Evolutionary conservation across 768 basidiomycete genomes (phyloP), one percentile per base, ranked within the genome.

Genomic region (Suillus cothurnatus): DNA sequence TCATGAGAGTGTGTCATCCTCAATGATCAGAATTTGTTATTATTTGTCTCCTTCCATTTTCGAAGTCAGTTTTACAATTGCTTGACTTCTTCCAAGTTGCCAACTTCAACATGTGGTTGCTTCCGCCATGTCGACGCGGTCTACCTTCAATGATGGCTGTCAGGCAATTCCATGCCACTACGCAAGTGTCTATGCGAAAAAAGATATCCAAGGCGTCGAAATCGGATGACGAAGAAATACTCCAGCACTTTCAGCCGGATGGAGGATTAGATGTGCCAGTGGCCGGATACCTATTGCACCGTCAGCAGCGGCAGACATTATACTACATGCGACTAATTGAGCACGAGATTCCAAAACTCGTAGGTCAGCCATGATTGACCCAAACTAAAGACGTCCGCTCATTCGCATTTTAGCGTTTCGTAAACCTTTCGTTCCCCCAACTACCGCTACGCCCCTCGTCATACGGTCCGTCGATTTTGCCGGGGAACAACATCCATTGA

Each of bases 251-350:
- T 23, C 72, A 69, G 32, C 67, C 69, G 67, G 71, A 71, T 61
- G 64, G 70, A 28, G 72, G 67, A 26, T 84, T 90, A 66, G 94
- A 95, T 73, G 81, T 89, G 41, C 84, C 91, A 17, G 82, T 88
- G 32, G 80, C 82, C 28, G 93, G 89, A 21, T 94, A 96, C 79
- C 72, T 90, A 47, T 84, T 89, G 70, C 77, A 95, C 58, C 84
- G 87, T 64, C 86, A 93, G 71, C 88, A 95, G 69, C 84, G 93
- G 38, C 84, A 92, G 72, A 80, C 86, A 53, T 77, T 95, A 50
- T 85, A 92, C 69, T 92, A 94, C 74, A 79, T 96, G 73, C 85
- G 94, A 61, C 82, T 95, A 67, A 93, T 96, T 65, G 94, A 95
- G 74, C 88, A 92, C 68, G 94, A 97, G 78, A 87, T 94, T 85